phyloP scores from a whole-genome alignment of 192 early-diverging fungal genomes.

The Coemansia sp. region DNA sequence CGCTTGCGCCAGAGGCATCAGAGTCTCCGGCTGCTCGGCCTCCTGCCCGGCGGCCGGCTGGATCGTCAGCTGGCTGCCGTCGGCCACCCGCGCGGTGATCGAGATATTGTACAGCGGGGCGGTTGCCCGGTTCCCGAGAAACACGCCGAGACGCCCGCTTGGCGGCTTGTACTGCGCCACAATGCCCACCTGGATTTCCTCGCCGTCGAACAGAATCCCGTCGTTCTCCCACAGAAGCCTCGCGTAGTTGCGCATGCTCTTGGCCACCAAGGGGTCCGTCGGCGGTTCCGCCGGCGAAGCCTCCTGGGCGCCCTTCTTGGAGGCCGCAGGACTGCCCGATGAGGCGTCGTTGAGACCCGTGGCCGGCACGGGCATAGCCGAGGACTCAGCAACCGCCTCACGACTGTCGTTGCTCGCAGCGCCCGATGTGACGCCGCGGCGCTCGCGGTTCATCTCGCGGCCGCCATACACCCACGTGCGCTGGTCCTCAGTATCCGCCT shows the following conservation, averaged over 20 bases:
- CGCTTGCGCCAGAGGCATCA: slow-evolving; percentile 62
- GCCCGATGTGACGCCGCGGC: slow-evolving; percentile 9
- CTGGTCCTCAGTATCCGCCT: slow-evolving; percentile 91
- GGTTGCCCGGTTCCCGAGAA: slow-evolving; percentile 85
- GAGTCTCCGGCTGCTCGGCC: slow-evolving; percentile 58
- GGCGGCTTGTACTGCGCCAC: slow-evolving; percentile 92
- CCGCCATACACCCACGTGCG: slow-evolving; percentile 95
- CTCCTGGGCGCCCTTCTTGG: neutral
- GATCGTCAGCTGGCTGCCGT: slow-evolving; percentile 52
- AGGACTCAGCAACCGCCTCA: neutral
- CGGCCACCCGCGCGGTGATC: slow-evolving; percentile 55
- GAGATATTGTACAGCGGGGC: slow-evolving; percentile 63
- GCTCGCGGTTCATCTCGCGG: slow-evolving; percentile 71
- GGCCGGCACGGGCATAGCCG: neutral
- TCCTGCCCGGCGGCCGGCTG: slow-evolving; percentile 62
- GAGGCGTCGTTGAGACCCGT: neutral
- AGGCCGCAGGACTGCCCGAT: neutral
- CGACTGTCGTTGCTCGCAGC: neutral
- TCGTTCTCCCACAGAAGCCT: slow-evolving; percentile 68
- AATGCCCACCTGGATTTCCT: slow-evolving; percentile 82
- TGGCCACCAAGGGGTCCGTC: slow-evolving; percentile 8
- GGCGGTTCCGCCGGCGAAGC: neutral
- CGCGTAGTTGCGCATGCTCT: slow-evolving; percentile 54
- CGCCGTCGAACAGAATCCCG: slow-evolving; percentile 92
- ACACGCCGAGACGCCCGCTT: slow-evolving; percentile 86